Percentiles rank a stretch among this genome's conserved stretches.
Conservation (phyloP, 306 rosid species). For the Quercus bicolor region DNA sequence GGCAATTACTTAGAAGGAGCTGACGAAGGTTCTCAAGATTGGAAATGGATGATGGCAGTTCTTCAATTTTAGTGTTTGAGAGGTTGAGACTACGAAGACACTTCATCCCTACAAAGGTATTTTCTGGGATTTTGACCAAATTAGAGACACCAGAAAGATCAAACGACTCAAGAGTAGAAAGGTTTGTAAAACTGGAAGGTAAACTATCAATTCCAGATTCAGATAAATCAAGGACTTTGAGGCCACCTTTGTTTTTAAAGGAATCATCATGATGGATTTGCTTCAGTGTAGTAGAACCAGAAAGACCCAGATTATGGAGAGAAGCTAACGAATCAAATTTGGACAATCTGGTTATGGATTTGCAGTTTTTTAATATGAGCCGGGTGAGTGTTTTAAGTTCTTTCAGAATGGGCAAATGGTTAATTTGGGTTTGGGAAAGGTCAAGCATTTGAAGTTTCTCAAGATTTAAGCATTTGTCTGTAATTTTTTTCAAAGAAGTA, state of each 20-base stretch:
- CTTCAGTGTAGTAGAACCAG: neutral
- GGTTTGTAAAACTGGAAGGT: conserved; percentile 7
- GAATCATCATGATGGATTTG: conserved; percentile 23
- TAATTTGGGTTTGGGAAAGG: conserved; percentile 25
- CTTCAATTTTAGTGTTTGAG: conserved; percentile 15
- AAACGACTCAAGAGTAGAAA: conserved; percentile 21
- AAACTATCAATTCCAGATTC: neutral
- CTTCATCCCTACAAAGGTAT: conserved; percentile 6
- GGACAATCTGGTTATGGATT: conserved; percentile 10
- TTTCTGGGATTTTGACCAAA: conserved; percentile 9
- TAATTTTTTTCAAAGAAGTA: conserved; percentile 3
- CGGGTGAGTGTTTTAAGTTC: conserved; percentile 9
- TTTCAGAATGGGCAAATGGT: conserved; percentile 20
- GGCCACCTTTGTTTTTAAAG: neutral
- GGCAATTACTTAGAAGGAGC: neutral
- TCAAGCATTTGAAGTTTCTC: conserved; percentile 19
- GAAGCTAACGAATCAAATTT: neutral
- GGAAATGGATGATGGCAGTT: conserved; percentile 11
- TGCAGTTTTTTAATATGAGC: conserved; percentile 10
- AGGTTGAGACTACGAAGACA: conserved; percentile 29
- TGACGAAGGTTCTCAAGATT: conserved; percentile 1
- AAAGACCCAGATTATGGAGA: conserved; percentile 33
- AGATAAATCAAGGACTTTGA: conserved; percentile 30
- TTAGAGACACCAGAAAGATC: conserved; percentile 18
- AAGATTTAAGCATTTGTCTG: conserved; percentile 3